A percentile compares a stretch with the other conserved stretches of the same genome.
These are phyloP conservation scores for Rhododendron vialii DNA, from an alignment of 148 eudicot genomes.

Conservation along the genomic window DNA sequence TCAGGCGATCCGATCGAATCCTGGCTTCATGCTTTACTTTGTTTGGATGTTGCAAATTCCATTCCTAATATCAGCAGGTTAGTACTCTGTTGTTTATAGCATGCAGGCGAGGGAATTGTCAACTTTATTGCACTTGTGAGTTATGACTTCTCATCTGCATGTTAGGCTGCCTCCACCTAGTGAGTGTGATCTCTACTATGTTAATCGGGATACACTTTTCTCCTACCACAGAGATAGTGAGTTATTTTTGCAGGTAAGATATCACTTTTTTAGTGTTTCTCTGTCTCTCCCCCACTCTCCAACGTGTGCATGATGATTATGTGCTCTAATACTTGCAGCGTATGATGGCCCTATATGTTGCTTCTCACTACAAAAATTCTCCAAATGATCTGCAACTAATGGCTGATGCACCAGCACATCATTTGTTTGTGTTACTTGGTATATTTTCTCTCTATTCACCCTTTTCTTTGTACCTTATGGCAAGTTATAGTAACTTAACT, in stretches of 20 bases:
- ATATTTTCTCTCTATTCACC: constrained; percentile 10
- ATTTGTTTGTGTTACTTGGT: constrained; percentile 96
- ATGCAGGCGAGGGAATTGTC: neutral
- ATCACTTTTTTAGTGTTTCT: neutral
- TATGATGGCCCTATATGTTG: constrained; percentile 98
- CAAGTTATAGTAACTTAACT: neutral
- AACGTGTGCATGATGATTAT: constrained; percentile 5
- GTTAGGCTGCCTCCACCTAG: constrained; percentile 67
- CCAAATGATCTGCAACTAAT: constrained; percentile 92
- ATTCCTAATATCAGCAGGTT: constrained; percentile 87
- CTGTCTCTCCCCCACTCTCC: neutral
- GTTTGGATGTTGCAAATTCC: constrained; percentile 77
- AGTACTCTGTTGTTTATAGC: constrained; percentile 1
- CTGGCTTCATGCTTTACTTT: constrained; percentile 82
- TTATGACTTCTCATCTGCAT: constrained; percentile 9
- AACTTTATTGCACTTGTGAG: constrained; percentile 11
- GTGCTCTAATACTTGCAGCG: constrained; percentile 50
- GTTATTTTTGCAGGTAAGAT: constrained; percentile 78
- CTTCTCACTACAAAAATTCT: constrained; percentile 96
- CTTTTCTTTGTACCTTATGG: neutral
- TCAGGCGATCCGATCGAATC: constrained; percentile 88
- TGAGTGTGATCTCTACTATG: constrained; percentile 91
- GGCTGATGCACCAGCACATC: constrained; percentile 99
- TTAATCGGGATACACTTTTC: constrained; percentile 94
- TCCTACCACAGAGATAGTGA: constrained; percentile 94